These are phyloP conservation scores for Fusarium algeriense DNA, from an alignment of 2,329 filamentous ascomycete species.

Conservation along the genomic window DNA sequence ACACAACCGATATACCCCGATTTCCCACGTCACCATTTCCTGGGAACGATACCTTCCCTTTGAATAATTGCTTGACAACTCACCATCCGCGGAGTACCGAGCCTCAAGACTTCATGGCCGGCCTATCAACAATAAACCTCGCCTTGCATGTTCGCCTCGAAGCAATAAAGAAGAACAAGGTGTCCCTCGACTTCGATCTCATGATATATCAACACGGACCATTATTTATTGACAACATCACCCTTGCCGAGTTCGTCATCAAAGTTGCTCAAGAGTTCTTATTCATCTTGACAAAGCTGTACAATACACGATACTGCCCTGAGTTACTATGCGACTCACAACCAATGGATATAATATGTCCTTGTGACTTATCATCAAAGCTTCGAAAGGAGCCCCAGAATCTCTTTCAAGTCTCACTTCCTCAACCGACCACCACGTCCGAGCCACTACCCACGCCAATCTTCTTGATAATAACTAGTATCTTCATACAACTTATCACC, in stretches of 20 bases:
- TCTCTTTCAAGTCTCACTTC: rapidly evolving
- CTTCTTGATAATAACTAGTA: neutral
- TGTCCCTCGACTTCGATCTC: neutral
- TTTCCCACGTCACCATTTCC: neutral
- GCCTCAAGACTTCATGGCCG: neutral
- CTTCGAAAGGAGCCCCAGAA: neutral
- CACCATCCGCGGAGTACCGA: neutral
- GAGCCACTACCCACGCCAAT: neutral
- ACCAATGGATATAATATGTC: neutral
- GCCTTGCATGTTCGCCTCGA: neutral
- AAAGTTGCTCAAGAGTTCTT: neutral
- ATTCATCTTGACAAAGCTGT: neutral
- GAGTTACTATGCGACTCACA: rapidly evolving
- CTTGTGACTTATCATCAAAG: neutral
- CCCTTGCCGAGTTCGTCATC: neutral
- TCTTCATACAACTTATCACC: neutral
- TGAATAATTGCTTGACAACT: neutral
- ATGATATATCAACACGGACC: neutral
- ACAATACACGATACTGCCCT: rapidly evolving
- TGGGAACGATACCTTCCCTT: neutral
- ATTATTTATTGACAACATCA: neutral
- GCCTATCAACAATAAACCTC: neutral
- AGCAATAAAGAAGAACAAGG: neutral
- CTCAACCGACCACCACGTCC: neutral
- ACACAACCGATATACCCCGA: rapidly evolving